Evolutionary conservation across 495 filamentous ascomycete species (phyloP), one percentile per base, ranked within the genome.

Genomic region (Wilcoxina mikolae): DNA sequence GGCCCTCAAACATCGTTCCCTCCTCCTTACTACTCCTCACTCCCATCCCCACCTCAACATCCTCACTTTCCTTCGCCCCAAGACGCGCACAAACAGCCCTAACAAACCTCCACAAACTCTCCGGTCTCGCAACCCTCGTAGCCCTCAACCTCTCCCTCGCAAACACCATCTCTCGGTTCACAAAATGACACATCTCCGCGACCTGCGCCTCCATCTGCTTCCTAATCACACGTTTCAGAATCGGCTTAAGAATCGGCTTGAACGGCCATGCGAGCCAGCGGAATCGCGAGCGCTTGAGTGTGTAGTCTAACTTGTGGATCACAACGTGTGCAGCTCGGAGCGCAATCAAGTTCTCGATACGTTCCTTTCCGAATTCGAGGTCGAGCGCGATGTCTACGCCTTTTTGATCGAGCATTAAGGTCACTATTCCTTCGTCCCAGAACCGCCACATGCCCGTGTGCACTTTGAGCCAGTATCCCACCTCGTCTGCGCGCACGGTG

Each of bases 341-440:
- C 0, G 83, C 81, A 42, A 95, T 76, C 33, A 95, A 84, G 54
- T 88, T 78, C 56, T 94, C 87, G 0, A 90, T 64, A 4, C 74
- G 70, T 56, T 84, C 80, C 31, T 78, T 77, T 35, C 80, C 82
- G 33, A 96, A 75, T 58, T 94, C 85, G 3, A 95, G 69, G 57
- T 90, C 84, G 3, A 94, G 68, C 24, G 85, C 76, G 51, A 96
- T 78, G 64, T 96, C 90, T 47, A 95, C 78, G 0, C 90, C 90
- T 4, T 85, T 74, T 47, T 84, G 79, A 68, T 95, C 89, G 7
- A 96, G 79, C 24, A 75, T 76, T 67, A 95, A 87, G 47, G 80
- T 84, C 26, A 83, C 85, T 29, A 94, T 84, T 20, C 90, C 90
- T 63, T 87, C 77, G 62, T 93, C 86, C 27, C 75, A 77, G 20